Conservation (phyloP, 352 stramenopile species). For the Globisporangium nagaii region DNA sequence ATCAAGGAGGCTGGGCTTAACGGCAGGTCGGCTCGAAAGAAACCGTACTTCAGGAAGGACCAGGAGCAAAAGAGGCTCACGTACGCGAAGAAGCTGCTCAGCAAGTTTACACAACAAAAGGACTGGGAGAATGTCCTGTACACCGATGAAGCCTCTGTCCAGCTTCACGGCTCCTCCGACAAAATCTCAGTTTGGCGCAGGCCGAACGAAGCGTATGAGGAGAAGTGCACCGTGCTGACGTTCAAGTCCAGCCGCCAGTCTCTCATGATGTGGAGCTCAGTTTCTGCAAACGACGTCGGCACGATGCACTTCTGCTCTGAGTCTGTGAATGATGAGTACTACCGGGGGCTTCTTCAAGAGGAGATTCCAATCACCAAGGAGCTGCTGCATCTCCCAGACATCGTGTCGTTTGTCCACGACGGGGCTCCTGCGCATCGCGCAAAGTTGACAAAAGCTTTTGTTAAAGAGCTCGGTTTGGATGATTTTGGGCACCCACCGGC, state of each 20-base stretch:
- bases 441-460: neutral
- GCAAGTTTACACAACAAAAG: neutral
- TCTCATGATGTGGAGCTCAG: neutral
- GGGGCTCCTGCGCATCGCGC: neutral
- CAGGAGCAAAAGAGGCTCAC: neutral
- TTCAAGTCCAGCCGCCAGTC: neutral
- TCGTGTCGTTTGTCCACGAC: neutral
- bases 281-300: neutral
- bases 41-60: neutral
- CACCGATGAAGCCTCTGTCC: constrained; percentile 1
- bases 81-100: neutral
- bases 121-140: constrained; percentile 1
- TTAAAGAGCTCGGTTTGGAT: neutral
- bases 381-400: neutral
- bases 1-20: too few species aligned
- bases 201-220: neutral
- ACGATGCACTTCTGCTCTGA: neutral
- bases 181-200: neutral
- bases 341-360: neutral
- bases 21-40: neutral
- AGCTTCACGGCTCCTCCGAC: neutral
- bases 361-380: neutral
- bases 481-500: neutral
- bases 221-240: neutral
- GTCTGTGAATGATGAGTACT: neutral